These are phyloP conservation scores for Naegleria fowleri DNA, from an alignment of 208 protist species.

Conservation along the genomic window DNA sequence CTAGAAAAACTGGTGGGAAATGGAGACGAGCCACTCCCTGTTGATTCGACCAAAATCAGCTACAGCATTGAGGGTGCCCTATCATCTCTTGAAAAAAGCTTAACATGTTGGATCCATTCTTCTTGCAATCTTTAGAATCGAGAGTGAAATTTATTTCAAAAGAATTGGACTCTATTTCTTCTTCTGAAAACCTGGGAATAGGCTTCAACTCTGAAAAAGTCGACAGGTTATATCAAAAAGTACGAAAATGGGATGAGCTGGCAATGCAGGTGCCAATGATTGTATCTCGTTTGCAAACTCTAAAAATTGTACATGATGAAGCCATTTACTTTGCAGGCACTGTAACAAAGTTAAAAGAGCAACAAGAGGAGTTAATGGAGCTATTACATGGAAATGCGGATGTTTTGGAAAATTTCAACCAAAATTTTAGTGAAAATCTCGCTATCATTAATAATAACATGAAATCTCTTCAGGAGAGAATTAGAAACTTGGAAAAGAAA, in stretches of 20 bases:
- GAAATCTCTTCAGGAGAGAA: background rate
- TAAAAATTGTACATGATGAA: constrained; percentile 21
- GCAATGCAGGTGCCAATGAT: background rate
- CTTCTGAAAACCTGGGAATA: background rate
- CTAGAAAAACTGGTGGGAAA: background rate
- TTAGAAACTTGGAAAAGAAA: background rate
- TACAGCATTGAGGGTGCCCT: background rate
- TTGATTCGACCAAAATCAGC: too few relatives aligned
- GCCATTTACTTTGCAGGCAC: background rate
- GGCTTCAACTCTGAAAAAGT: background rate
- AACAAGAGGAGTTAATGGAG: background rate
- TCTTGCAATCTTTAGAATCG: background rate
- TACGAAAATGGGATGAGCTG: background rate
- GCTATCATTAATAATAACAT: background rate
- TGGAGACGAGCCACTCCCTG: background rate
- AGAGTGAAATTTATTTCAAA: background rate
- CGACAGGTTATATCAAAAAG: background rate
- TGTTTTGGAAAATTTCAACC: background rate
- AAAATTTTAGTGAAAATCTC: background rate
- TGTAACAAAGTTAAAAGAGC: background rate
- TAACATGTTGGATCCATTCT: background rate
- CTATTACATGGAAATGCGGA: background rate
- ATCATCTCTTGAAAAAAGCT: background rate
- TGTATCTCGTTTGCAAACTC: background rate
- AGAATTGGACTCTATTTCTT: background rate